A percentile compares a stretch with the other conserved stretches of the same genome.
Evolutionary conservation across 2,329 filamentous ascomycete genomes (phyloP).

Genomic region (Xylariaceae sp.): DNA sequence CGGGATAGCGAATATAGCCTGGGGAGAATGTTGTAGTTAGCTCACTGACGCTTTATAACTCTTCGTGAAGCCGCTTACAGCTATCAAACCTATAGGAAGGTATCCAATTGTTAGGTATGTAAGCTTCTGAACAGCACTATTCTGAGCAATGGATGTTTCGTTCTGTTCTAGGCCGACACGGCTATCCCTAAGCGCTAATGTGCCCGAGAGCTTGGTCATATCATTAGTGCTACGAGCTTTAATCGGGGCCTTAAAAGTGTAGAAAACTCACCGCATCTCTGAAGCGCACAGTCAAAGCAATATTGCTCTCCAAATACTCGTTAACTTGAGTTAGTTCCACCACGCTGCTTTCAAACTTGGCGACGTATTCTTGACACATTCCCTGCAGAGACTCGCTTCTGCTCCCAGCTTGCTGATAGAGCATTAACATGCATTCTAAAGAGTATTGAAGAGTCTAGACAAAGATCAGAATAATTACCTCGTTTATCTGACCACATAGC

Average conservation of each 20-base stretch:
- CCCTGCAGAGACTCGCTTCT: conserved; percentile 15
- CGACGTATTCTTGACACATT: conserved; percentile 18
- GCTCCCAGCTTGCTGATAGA: conserved; percentile 7
- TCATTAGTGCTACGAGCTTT: conserved; percentile 3
- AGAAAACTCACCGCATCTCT: conserved; percentile 17
- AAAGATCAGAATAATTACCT: conserved; percentile 7
- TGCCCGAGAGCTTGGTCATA: not conserved
- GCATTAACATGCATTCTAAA: not conserved
- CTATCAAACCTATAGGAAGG: conserved; percentile 14
- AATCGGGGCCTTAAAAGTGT: not conserved
- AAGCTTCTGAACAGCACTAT: conserved; percentile 19
- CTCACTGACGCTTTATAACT: not conserved
- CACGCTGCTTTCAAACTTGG: conserved; percentile 13
- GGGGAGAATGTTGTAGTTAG: not conserved
- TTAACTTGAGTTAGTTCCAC: conserved; percentile 12
- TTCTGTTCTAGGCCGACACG: conserved; percentile 2
- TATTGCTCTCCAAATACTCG: conserved; percentile 15
- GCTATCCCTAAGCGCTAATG: conserved; percentile 2
- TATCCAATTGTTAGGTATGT: conserved; percentile 25
- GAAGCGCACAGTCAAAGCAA: conserved; percentile 11
- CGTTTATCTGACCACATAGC: conserved; percentile 5
- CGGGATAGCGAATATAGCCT: conserved; percentile 25
- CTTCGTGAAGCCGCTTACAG: not conserved
- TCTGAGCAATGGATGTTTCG: conserved; percentile 11
- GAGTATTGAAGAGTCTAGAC: too few relatives aligned